phyloP scores from a whole-genome alignment of 2,329 filamentous ascomycete species.

The Chalara sp. region DNA sequence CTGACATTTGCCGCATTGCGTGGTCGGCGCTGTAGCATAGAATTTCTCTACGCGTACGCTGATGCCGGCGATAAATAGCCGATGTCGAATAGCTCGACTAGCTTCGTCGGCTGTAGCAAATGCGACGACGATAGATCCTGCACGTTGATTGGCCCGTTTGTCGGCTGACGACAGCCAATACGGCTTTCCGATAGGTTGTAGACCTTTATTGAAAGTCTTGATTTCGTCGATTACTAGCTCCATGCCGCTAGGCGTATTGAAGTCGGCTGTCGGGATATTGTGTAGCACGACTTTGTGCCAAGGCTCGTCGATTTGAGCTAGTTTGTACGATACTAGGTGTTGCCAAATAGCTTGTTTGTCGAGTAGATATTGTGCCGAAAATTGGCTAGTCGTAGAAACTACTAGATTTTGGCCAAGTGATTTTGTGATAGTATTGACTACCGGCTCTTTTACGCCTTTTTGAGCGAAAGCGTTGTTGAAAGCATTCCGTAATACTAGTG shows the following conservation, averaged over 20 bases:
- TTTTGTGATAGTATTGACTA: neutral
- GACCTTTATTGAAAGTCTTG: slow-evolving; percentile 3
- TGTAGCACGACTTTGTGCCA: neutral
- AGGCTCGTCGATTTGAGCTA: neutral
- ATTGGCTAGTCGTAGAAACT: neutral
- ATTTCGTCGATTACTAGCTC: slow-evolving; percentile 1
- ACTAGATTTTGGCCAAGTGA: neutral
- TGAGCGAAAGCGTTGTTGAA: neutral
- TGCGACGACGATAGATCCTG: neutral
- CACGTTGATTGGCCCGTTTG: neutral
- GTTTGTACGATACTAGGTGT: neutral
- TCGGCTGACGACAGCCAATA: slow-evolving; percentile 1
- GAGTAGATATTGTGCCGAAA: neutral
- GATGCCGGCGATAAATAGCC: slow-evolving; percentile 2
- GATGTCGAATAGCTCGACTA: slow-evolving; percentile 1
- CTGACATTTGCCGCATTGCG: slow-evolving; percentile 1
- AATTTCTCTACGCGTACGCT: neutral
- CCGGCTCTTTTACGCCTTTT: neutral
- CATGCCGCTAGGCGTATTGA: neutral
- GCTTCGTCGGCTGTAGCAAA: slow-evolving; percentile 2
- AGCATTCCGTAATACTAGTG: no score
- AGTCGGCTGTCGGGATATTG: neutral
- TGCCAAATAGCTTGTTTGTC: neutral
- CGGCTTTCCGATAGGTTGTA: neutral
- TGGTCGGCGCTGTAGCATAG: neutral